Evolutionary conservation across 345 rosid species (phyloP).

Genomic region (Odontarrhena argentea): DNA sequence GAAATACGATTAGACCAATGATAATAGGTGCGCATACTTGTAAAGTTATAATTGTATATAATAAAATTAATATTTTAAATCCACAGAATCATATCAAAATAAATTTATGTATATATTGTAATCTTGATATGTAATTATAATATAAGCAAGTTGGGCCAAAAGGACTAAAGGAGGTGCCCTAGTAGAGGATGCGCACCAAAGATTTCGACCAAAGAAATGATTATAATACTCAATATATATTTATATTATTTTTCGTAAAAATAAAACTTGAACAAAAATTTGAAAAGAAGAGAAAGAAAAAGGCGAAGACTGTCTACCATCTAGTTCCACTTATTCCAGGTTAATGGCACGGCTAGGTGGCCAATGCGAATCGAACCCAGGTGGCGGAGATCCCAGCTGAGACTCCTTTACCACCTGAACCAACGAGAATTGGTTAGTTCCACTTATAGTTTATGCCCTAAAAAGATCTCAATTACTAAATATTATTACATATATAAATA

Average conservation of each 20-base stretch:
- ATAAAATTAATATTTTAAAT: neutral
- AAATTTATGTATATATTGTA: neutral
- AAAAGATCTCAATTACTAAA: constrained; percentile 30
- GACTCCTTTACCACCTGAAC: no score
- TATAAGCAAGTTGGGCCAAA: constrained; percentile 34
- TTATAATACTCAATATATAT: neutral
- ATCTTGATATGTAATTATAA: constrained; percentile 1
- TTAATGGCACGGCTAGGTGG: no score
- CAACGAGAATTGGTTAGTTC: no score
- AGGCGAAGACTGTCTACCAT: constrained; percentile 36
- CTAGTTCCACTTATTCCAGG: constrained; percentile 42
- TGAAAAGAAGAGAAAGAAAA: constrained; percentile 29
- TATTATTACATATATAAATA: neutral
- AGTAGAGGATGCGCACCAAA: constrained; percentile 39
- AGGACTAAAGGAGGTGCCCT: constrained; percentile 28
- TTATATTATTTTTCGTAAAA: neutral
- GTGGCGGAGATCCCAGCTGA: no score
- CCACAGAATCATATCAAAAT: neutral
- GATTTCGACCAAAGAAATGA: constrained; percentile 6
- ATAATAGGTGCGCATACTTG: constrained; percentile 1
- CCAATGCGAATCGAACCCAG: no score
- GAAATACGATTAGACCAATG: neutral
- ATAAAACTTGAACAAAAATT: neutral
- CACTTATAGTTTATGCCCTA: constrained; percentile 35
- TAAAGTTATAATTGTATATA: neutral